These are phyloP conservation scores for Phytophthora crassamura DNA, from an alignment of 352 stramenopile species.

Conservation along the genomic window DNA sequence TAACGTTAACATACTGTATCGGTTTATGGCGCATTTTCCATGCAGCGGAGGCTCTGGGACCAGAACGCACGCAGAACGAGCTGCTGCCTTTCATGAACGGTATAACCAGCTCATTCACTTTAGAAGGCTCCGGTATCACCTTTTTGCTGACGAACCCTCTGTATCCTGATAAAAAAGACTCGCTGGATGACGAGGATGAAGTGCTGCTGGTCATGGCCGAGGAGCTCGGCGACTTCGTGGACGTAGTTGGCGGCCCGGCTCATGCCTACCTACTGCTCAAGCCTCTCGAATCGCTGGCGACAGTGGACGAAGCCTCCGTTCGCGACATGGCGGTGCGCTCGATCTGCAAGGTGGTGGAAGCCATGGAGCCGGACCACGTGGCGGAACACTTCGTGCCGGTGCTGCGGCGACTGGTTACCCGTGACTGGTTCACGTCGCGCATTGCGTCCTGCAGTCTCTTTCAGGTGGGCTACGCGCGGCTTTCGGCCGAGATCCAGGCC, in stretches of 20 bases:
- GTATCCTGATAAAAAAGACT: conserved; percentile 82
- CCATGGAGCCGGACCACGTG: conserved; percentile 89
- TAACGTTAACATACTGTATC: conserved; percentile 17
- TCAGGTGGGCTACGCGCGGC: conserved; percentile 66
- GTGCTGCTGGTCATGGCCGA: conserved; percentile 96
- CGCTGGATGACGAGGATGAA: conserved; percentile 98
- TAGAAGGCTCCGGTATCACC: not conserved
- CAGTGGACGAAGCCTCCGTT: conserved; percentile 96
- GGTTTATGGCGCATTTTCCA: conserved; percentile 9
- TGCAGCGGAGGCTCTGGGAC: conserved; percentile 87
- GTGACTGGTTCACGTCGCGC: conserved; percentile 95
- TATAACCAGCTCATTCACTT: conserved; percentile 28
- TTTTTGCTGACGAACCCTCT: conserved; percentile 8
- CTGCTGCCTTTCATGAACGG: conserved; percentile 98
- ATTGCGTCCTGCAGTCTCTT: conserved; percentile 89
- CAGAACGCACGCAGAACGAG: conserved; percentile 93
- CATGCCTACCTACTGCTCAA: conserved; percentile 93
- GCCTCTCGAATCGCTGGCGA: conserved; percentile 94
- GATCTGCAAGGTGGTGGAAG: conserved; percentile 89
- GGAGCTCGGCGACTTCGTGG: conserved; percentile 89
- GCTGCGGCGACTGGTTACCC: conserved; percentile 92
- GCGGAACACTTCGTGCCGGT: conserved; percentile 93
- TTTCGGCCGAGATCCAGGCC: conserved; percentile 68
- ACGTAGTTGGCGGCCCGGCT: conserved; percentile 91
- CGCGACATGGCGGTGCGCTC: conserved; percentile 92